Evolutionary conservation across 208 protist species (phyloP).

Genomic region (Crithidia mellificae): DNA sequence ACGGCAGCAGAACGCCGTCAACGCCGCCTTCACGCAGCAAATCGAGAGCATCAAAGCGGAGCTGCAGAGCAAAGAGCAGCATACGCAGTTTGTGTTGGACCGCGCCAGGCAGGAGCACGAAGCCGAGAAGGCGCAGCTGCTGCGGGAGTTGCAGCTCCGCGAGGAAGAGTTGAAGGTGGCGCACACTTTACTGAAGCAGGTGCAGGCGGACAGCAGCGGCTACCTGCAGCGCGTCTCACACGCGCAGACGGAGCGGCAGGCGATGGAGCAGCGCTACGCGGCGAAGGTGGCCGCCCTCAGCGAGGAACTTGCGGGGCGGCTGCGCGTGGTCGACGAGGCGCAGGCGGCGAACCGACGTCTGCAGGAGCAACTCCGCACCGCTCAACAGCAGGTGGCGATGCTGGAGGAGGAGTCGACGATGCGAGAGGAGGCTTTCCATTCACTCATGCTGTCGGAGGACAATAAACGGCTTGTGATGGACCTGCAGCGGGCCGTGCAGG

Average conservation of each 20-base stretch:
- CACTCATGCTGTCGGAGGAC: slow-evolving; percentile 71
- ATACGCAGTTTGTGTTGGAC: slow-evolving; percentile 30
- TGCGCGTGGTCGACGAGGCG: slow-evolving; percentile 38
- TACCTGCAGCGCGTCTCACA: slow-evolving; percentile 43
- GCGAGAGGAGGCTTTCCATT: slow-evolving; percentile 65
- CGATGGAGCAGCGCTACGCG: slow-evolving; percentile 45
- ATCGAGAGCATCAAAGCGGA: slow-evolving; percentile 42
- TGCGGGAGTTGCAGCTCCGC: slow-evolving; percentile 60
- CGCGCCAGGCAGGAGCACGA: slow-evolving; percentile 40
- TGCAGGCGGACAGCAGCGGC: slow-evolving; percentile 49
- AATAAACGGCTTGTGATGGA: slow-evolving; percentile 53
- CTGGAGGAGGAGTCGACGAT: slow-evolving; percentile 64
- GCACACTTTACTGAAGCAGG: slow-evolving; percentile 62
- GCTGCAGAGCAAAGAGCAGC: slow-evolving; percentile 40
- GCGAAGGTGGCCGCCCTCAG: slow-evolving; percentile 52
- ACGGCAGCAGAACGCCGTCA: slow-evolving; percentile 16
- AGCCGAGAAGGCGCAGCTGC: slow-evolving; percentile 41
- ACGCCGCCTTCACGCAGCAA: slow-evolving; percentile 28
- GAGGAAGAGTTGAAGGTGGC: slow-evolving; percentile 65
- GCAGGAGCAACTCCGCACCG: slow-evolving; percentile 32
- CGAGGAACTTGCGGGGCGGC: slow-evolving; percentile 50
- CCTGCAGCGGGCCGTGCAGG: slow-evolving; percentile 51
- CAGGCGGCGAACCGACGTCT: slow-evolving; percentile 23
- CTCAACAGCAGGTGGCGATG: slow-evolving; percentile 34
- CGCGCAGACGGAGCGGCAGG: slow-evolving; percentile 51